These are phyloP conservation scores for Hanseniaspora lindneri DNA, from an alignment of 805 yeast species.

Conservation along the genomic window DNA sequence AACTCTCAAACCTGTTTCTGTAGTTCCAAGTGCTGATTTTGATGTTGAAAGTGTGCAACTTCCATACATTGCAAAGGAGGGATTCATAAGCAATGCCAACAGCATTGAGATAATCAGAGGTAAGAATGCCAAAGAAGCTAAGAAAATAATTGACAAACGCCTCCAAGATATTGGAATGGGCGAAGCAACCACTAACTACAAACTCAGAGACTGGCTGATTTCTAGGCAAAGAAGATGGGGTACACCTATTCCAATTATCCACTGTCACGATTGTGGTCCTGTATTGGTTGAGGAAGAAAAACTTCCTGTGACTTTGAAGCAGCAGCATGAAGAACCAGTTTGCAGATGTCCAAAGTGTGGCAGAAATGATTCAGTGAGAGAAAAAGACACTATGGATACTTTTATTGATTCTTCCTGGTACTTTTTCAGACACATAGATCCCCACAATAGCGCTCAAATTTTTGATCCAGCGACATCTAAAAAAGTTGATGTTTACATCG, in stretches of 20 bases:
- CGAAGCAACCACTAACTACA: slow-evolving; percentile 38
- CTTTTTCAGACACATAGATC: slow-evolving; percentile 70
- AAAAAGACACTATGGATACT: slow-evolving; percentile 97
- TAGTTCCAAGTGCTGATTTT: slow-evolving; percentile 29
- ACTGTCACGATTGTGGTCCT: slow-evolving; percentile 74
- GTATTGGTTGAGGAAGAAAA: slow-evolving; percentile 86
- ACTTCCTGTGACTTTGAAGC: slow-evolving; percentile 73
- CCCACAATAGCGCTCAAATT: slow-evolving; percentile 45
- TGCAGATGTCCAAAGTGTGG: slow-evolving; percentile 76
- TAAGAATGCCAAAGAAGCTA: slow-evolving; percentile 40
- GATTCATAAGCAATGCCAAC: not conserved
- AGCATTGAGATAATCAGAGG: slow-evolving; percentile 42
- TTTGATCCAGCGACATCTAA: slow-evolving; percentile 39
- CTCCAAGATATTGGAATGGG: slow-evolving; percentile 38
- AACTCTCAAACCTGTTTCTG: slow-evolving; percentile 19
- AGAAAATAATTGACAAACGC: slow-evolving; percentile 33
- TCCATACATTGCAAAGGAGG: slow-evolving; percentile 21
- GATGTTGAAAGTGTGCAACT: slow-evolving; percentile 39
- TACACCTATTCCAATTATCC: slow-evolving; percentile 90
- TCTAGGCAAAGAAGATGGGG: slow-evolving; percentile 97
- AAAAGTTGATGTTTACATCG: slow-evolving; percentile 86
- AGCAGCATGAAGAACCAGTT: slow-evolving; percentile 37
- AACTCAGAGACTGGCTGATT: slow-evolving; percentile 85
- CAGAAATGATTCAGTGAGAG: slow-evolving; percentile 55
- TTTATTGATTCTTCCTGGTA: slow-evolving; percentile 98